Conservation (phyloP, 2,329 filamentous ascomycete species). For the Aspergillus sp. region DNA sequence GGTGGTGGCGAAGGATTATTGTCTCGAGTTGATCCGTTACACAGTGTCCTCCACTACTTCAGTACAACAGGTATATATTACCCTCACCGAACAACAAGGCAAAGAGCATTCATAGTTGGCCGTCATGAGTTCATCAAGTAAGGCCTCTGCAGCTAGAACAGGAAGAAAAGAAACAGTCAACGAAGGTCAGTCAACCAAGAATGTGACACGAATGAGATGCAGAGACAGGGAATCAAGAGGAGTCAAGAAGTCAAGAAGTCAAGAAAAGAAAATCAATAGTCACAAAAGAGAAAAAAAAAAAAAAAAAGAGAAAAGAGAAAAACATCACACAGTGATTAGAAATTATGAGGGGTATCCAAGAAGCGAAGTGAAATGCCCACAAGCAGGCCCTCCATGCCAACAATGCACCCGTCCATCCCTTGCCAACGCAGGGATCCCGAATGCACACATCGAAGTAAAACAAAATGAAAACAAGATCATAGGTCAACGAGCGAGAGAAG, state of each 20-base stretch:
- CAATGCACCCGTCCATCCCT: not conserved
- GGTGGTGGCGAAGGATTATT: not conserved
- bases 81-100: not conserved
- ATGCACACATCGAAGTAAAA: no score
- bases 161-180: conserved; percentile 1
- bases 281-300: conserved; percentile 5
- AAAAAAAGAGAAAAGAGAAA: conserved; percentile 10
- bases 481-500: no score
- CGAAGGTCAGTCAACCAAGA: conserved; percentile 6
- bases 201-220: conserved; percentile 8
- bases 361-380: conserved; percentile 19
- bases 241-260: not conserved
- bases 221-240: conserved; percentile 2
- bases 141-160: conserved; percentile 9
- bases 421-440: no score
- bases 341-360: conserved; percentile 23
- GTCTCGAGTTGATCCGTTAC: not conserved
- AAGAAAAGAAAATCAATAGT: not conserved
- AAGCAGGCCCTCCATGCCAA: conserved; percentile 2
- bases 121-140: conserved; percentile 21
- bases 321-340: conserved; percentile 22
- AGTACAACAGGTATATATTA: no score
- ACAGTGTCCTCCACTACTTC: not conserved
- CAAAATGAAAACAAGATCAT: no score
- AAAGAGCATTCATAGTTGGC: conserved; percentile 10